Base-by-base conservation (phyloP, 2,329 filamentous ascomycete genomes). In the Penicillium italicum region DNA sequence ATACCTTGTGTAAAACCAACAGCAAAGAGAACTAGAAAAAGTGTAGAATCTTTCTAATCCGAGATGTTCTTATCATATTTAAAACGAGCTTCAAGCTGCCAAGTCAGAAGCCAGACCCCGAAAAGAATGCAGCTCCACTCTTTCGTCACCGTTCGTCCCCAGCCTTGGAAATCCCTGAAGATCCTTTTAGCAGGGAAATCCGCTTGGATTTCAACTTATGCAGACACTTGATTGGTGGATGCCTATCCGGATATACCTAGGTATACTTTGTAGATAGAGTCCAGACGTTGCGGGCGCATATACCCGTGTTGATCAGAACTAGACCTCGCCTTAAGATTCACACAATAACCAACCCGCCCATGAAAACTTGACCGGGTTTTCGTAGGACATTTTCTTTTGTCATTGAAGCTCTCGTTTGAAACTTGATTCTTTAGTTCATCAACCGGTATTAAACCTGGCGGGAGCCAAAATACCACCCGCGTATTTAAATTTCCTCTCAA, bases 111-210 rank as follows among this genome's bases (percentile, higher is more conserved):
- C 34, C 34, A 47, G 33, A 14, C 28, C 28, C 41, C 24, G 43
- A 37, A 41, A 33, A 10, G 4, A 26, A 7, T 5, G 20, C 9
- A 26, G 28, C 43, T 48, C 50, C 50, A 53, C 50, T 48, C 30
- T 53, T 41, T 53, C 50, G 50, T 53, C 50, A 53, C 50, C 37
- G 47, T 49, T 5, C 14, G 9, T 40, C 12, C 1, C 12, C 12
- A 40, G 22, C 10, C 33, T 34, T 34, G 33, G 33, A 34, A 34
- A 34, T 34, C 31, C 14, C 6, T 9, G 14, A 7, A 6, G 14
- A 16, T 16, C 30, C 30, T 18, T 40, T 22, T 14, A 40, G 5
- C 18, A 22, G 18, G 37, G 18, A 22, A 22, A 5, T 0, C 31
- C 16, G 16, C 33, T 16, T 40, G 37, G 1, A 24, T 9, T 22